phyloP scores from a whole-genome alignment of 176 grass and related monocot genomes.

The Tillandsia leiboldiana region DNA sequence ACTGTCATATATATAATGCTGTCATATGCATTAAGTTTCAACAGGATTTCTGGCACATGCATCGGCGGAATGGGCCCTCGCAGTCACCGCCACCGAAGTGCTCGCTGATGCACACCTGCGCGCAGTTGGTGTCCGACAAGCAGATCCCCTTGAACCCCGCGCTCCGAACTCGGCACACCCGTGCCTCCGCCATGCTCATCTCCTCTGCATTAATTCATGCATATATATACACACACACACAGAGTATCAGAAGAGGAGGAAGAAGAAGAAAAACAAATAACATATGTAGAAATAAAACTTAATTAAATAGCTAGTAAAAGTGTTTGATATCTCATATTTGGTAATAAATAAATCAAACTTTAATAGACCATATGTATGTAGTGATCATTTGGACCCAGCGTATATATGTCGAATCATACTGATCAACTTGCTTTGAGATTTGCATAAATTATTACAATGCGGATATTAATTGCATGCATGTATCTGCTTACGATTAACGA shows the following conservation, averaged over 20 bases:
- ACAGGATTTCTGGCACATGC: conserved; percentile 41
- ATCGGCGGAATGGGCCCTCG: conserved; percentile 17
- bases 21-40: conserved; percentile 11
- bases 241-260: conserved; percentile 8
- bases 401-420: too few species aligned
- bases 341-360: too few species aligned
- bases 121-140: conserved; percentile 21
- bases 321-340: too few species aligned
- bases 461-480: not conserved
- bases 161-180: conserved; percentile 35
- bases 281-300: too few species aligned
- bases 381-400: too few species aligned
- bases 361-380: too few species aligned
- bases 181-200: conserved; percentile 28
- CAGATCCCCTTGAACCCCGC: conserved; percentile 21
- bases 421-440: conserved; percentile 1
- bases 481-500: conserved; percentile 13
- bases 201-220: conserved; percentile 28
- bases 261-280: not conserved
- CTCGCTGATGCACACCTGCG: conserved; percentile 23
- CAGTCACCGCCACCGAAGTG: conserved; percentile 48
- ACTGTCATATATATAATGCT: not conserved
- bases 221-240: conserved; percentile 11
- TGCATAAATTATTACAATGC: not conserved
- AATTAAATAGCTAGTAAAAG: too few species aligned